A percentile compares a stretch with the other conserved stretches of the same genome.
Conservation (phyloP, 352 stramenopile genomes). For the Phytophthora niederhauseri region DNA sequence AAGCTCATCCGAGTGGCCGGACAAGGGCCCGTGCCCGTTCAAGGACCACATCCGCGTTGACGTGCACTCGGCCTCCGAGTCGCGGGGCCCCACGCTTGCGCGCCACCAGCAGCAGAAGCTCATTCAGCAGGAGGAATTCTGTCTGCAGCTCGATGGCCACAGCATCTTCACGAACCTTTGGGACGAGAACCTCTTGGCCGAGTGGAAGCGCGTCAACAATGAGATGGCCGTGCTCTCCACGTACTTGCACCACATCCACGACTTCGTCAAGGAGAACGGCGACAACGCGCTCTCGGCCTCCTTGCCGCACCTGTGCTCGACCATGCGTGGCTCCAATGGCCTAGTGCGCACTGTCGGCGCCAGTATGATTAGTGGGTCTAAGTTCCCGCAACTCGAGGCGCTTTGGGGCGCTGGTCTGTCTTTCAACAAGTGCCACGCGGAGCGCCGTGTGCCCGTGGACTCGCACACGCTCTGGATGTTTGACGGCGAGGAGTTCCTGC, state of each 20-base stretch:
- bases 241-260: conserved; percentile 84
- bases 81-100: conserved; percentile 75
- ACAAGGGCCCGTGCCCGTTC: conserved; percentile 68
- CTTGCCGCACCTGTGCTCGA: conserved; percentile 78
- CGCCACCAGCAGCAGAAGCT: conserved; percentile 87
- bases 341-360: conserved; percentile 76
- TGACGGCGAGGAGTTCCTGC: conserved; percentile 74
- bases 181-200: conserved; percentile 73
- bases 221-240: conserved; percentile 87
- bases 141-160: conserved; percentile 84
- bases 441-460: conserved; percentile 74
- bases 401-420: conserved; percentile 82
- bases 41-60: conserved; percentile 78
- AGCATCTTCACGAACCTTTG: conserved; percentile 89
- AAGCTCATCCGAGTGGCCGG: conserved; percentile 70
- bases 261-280: conserved; percentile 81
- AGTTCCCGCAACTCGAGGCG: conserved; percentile 74
- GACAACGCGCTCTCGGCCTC: conserved; percentile 69
- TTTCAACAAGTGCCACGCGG: conserved; percentile 88
- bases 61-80: conserved; percentile 68
- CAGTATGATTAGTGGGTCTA: conserved; percentile 78
- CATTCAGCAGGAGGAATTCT: conserved; percentile 79
- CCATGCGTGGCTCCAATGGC: conserved; percentile 68
- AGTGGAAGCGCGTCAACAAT: conserved; percentile 80
- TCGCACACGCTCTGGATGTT: conserved; percentile 86